Evolutionary conservation across 2,329 filamentous ascomycete species (phyloP), one percentile per base, ranked within the genome.

Genomic region (Arthrobotrys entomopaga): DNA sequence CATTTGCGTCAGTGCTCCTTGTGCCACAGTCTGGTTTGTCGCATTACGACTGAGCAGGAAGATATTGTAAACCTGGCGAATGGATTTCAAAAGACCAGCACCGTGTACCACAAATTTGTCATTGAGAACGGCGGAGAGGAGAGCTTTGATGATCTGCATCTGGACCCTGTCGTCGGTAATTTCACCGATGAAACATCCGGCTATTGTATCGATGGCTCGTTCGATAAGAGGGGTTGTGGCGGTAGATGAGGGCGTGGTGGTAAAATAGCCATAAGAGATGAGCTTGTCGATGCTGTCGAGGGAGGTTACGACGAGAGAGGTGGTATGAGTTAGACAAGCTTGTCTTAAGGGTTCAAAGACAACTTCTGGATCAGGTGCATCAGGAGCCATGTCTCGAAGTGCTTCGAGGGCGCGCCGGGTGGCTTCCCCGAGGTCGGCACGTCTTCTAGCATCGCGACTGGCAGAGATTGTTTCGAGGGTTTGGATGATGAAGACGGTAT

Each of bases 41-140:
- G 90, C 96, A 77, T 90, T 97, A 80, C 95, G 93, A 77, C 94
- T 98, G 58, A 98, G 88, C 73, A 99, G 86, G 82, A 99, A 99
- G 78, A 99, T 96, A 84, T 99, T 99, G 85, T 99, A 99, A 70
- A 97, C 96, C 82, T 98, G 92, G 78, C 95, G 91, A 77, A 99
- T 93, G 64, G 95, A 94, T 84, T 99, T 99, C 77, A 99, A 86
- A 76, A 99, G 86, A 76, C 95, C 96, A 42, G 95, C 94, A 71
- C 95, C 95, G 81, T 99, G 95, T 1, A 99, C 96, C 49, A 99
- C 93, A 77, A 98, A 97, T 84, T 98, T 99, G 84, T 99, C 95
- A 80, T 98, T 98, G 77, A 99, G 84, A 13, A 99, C 95, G 13
- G 96, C 96, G 13, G 95, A 93, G 72, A 99, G 85, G 72, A 99